These are phyloP conservation scores for Pichia sp. DNA, from an alignment of 1,139 yeast genomes.

Conservation along the genomic window DNA sequence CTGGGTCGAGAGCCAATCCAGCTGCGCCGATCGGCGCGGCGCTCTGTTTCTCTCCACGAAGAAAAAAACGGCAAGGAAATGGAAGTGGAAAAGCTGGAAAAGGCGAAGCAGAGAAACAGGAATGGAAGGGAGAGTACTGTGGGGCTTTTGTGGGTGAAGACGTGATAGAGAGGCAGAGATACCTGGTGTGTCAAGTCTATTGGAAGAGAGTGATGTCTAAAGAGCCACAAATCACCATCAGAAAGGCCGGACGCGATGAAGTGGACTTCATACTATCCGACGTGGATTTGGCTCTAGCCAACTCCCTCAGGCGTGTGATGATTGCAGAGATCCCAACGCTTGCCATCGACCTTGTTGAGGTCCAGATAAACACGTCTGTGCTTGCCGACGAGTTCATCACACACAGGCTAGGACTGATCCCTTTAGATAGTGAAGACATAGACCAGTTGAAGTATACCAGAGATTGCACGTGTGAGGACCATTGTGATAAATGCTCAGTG, in stretches of 20 bases:
- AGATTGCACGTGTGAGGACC: slow-evolving; percentile 97
- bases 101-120: background rate
- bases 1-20: background rate
- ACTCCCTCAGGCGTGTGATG: slow-evolving; percentile 87
- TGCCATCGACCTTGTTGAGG: slow-evolving; percentile 94
- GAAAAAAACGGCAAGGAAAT: background rate
- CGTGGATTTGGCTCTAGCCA: slow-evolving; percentile 88
- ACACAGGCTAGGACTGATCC: slow-evolving; percentile 88
- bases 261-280: slow-evolving; percentile 87
- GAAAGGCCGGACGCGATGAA: slow-evolving; percentile 78
- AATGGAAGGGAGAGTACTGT: background rate
- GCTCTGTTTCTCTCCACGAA: background rate
- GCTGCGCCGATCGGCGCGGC: background rate
- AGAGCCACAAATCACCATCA: slow-evolving; percentile 82
- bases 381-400: slow-evolving; percentile 94
- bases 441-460: slow-evolving; percentile 78
- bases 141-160: background rate
- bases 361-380: slow-evolving; percentile 88
- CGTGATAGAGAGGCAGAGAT: background rate
- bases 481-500: slow-evolving; percentile 92
- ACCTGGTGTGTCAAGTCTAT: background rate
- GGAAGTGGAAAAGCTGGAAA: background rate
- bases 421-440: slow-evolving; percentile 79
- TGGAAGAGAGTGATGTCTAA: slow-evolving; percentile 12
- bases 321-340: slow-evolving; percentile 93